Conservation (phyloP, 371 early-diverging fungal genomes). For the Mortierella sp. region DNA sequence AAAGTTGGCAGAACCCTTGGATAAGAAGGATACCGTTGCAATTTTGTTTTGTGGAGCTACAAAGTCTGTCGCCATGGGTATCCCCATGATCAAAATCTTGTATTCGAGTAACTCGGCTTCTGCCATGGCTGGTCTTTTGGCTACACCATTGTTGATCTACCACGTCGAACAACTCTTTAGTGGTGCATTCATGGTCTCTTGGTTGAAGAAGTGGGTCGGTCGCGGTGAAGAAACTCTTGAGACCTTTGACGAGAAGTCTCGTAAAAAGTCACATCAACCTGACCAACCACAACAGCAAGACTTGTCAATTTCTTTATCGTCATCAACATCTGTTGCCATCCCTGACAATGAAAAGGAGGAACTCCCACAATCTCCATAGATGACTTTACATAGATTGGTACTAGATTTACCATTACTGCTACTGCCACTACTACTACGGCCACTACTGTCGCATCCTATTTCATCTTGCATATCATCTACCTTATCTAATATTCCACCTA, state of each 20-base stretch:
- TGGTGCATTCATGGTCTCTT: conserved; percentile 71
- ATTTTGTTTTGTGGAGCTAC: conserved; percentile 73
- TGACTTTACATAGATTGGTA: not conserved
- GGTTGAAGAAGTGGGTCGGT: conserved; percentile 71
- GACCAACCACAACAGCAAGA: not conserved
- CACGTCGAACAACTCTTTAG: conserved; percentile 81
- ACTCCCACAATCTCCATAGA: conserved; percentile 1
- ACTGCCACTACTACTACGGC: not conserved
- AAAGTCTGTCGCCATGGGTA: conserved; percentile 84
- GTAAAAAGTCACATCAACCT: not conserved
- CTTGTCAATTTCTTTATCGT: not conserved
- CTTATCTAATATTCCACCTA: not conserved
- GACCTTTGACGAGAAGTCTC: conserved; percentile 31
- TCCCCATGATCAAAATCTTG: conserved; percentile 82
- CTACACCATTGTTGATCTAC: conserved; percentile 78
- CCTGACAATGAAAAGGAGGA: conserved; percentile 3
- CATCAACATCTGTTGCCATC: not conserved
- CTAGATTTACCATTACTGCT: not conserved
- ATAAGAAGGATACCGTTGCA: conserved; percentile 46
- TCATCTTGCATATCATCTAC: not conserved
- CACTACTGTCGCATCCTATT: not conserved
- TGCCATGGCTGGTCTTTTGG: conserved; percentile 69
- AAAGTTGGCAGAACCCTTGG: conserved; percentile 34
- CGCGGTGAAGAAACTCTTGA: conserved; percentile 56
- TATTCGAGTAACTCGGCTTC: conserved; percentile 63